Evolutionary conservation across 2,329 filamentous ascomycete species (phyloP), one percentile per base, ranked within the genome.

Genomic region (Stachybotrys chartarum): DNA sequence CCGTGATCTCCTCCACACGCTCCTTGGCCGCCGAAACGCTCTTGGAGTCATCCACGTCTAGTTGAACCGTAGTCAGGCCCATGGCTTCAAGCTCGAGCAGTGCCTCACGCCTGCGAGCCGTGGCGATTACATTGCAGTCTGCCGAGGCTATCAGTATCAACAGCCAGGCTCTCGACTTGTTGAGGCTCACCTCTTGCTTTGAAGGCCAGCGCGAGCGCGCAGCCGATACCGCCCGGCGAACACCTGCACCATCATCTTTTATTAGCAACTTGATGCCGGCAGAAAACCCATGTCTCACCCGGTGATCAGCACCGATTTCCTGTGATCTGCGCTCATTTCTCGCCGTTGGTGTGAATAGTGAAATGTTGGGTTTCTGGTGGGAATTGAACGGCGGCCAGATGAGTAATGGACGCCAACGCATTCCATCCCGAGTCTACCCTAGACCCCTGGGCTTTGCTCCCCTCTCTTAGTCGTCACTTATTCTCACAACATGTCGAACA

Each of bases 201-300:
- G 53, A 79, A 80, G 51, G 76, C 76, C 8, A 73, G 61, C 44
- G 75, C 77, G 30, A 80, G 48, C 12, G 72, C 73, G 59, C 77
- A 72, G 52, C 78, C 77, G 51, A 80, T 80, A 49, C 78, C 77
- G 5, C 77, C 77, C 3, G 77, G 75, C 11, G 77, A 77, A 61
- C 77, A 79, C 6, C 77, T 80, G 18, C 17, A 39, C 18, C n/a
- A 35, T 55, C 32, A 57, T 31, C n/a, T 46, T 24, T 16, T 16
- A 12, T 7, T 42, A 47, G 8, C 8, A 14, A 46, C 8, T 1
- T 7, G 6, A 11, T 16, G 10, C 30, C n/a, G 35, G 35, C 5
- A 42, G 10, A 42, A 14, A 14, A 42, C 24, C 24, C 24, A 4
- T 24, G n/a, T 30, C 56, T 32, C 32, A 57, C 56, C 56, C 56